Base-by-base conservation (phyloP, 805 yeast genomes). In the Metschnikowia cubensis region DNA sequence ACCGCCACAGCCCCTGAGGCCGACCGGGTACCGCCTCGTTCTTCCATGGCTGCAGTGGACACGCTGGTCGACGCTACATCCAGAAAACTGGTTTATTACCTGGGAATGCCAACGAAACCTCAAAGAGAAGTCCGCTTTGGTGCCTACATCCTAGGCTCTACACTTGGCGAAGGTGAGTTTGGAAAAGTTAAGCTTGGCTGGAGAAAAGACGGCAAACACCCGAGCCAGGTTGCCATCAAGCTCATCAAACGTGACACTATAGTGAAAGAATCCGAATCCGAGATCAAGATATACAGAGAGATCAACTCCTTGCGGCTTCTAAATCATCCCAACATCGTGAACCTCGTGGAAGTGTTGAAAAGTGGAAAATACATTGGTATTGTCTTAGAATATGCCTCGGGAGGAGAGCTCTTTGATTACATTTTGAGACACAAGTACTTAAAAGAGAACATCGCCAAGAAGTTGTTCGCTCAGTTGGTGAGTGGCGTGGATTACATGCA, bases 141-240 rank as follows among this genome's bases (percentile, higher is more conserved):
- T 22, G 83, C 88, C 13, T 94, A 91, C 62, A 81, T 88, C 20
- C 76, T 94, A 6, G 99, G 98, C 2, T 84, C 96, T 13, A 92
- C 99, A 0, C 72, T 94, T 13, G 99, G 99, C 33, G 97, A 94
- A 70, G 99, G 99, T 44, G 99, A 94, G 65, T 94, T 94, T 68
- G 99, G 99, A 51, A 92, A 94, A 68, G 99, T 94, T 51, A 94
- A 92, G 66, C 75, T 94, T 20, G 98, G 97, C 13, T 92, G 97
- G 97, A 77, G 96, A 52, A 88, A 87, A 65, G 91, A 84, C 59
- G 90, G 89, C 17, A 71, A 81, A 62, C 81, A 82, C 51, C 85
- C 89, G 2, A 79, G 85, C 35, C 95, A 90, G 69, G 96, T 89
- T 10, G 99, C 99, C 42, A 90, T 94, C 60, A 94, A 94, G 64